Evolutionary conservation across 768 basidiomycete genomes (phyloP).

Genomic region (Filobasidium wieringae): DNA sequence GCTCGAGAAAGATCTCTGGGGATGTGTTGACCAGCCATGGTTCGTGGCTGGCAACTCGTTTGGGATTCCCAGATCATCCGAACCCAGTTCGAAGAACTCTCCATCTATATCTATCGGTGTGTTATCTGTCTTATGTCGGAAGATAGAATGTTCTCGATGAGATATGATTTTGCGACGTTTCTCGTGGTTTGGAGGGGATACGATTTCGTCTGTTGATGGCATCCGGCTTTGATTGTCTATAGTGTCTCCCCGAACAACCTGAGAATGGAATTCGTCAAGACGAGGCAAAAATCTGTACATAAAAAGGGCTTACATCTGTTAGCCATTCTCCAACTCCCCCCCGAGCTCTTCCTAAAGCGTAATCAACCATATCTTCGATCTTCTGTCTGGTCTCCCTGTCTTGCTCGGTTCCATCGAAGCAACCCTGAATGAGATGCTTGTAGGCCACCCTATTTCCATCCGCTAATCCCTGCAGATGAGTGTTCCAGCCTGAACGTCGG

Average conservation of each 20-base stretch:
- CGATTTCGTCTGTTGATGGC: background rate
- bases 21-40: background rate
- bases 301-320: conserved; percentile 2
- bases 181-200: background rate
- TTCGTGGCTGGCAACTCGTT: background rate
- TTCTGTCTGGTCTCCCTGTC: background rate
- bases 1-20: background rate
- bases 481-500: conserved; percentile 21
- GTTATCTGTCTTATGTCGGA: background rate
- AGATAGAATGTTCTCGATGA: background rate
- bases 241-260: too few relatives aligned
- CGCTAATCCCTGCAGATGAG: background rate
- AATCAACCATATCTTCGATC: conserved; percentile 10
- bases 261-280: too few relatives aligned
- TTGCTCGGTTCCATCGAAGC: background rate
- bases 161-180: background rate
- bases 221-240: too few relatives aligned
- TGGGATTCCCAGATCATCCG: background rate
- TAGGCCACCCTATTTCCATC: background rate
- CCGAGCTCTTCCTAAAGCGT: conserved; percentile 1
- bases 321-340: conserved; percentile 13
- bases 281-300: background rate
- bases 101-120: background rate
- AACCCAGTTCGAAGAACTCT: background rate
- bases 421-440: background rate